Evolutionary conservation across 148 eudicot genomes (phyloP).

Genomic region (Simmondsia chinensis): DNA sequence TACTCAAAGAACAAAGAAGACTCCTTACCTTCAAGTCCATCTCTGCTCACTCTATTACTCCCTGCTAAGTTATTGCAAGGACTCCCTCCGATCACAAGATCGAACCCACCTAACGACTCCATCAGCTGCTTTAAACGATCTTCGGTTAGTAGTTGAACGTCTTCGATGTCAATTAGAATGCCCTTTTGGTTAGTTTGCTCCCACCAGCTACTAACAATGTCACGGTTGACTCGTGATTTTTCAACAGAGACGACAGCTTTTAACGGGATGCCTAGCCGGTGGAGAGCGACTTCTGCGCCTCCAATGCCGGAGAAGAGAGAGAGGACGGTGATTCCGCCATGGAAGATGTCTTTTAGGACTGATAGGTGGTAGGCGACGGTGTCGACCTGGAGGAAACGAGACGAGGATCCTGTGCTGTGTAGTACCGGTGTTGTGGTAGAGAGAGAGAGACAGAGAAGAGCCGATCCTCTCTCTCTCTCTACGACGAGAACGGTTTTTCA

Average conservation of each 20-base stretch:
- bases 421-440: no score
- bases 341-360: constrained; percentile 22
- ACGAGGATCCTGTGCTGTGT: no score
- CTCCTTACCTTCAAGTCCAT: constrained; percentile 25
- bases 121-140: constrained; percentile 11
- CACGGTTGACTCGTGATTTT: constrained; percentile 6
- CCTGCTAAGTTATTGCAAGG: constrained; percentile 43
- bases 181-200: constrained; percentile 24
- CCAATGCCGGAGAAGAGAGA: constrained; percentile 49
- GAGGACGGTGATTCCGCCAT: constrained; percentile 25
- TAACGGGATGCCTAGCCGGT: constrained; percentile 28
- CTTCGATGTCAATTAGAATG: constrained; percentile 14
- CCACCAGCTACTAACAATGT: constrained; percentile 26
- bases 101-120: constrained; percentile 17
- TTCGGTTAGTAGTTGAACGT: constrained; percentile 21
- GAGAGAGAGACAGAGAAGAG: no score
- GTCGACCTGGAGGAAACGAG: constrained; percentile 5
- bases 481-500: no score
- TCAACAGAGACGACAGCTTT: constrained; percentile 34
- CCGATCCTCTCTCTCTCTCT: no score
- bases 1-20: constrained; percentile 30
- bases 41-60: constrained; percentile 20
- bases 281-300: constrained; percentile 36
- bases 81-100: constrained; percentile 42
- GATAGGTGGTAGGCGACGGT: constrained; percentile 24